Conservation (phyloP, 306 rosid species). For the Rubus parviflorus region DNA sequence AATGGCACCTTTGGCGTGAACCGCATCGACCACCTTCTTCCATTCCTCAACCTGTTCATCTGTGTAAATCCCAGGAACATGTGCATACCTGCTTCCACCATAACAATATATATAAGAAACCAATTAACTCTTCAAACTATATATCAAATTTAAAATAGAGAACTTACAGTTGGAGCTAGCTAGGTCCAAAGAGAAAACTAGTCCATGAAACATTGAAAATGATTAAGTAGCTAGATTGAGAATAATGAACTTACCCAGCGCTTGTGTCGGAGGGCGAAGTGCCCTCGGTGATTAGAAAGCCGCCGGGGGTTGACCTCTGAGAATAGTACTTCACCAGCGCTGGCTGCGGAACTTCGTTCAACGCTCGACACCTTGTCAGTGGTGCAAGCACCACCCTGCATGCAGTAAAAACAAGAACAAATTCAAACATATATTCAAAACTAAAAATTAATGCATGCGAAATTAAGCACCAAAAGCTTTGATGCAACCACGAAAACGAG, state of each 20-base stretch:
- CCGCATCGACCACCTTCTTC: constrained; percentile 81
- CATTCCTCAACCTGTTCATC: constrained; percentile 75
- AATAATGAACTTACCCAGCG: constrained; percentile 49
- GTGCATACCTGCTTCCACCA: constrained; percentile 43
- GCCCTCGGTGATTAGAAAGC: constrained; percentile 56
- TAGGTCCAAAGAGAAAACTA: background rate
- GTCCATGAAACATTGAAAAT: background rate
- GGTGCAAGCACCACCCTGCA: constrained; percentile 65
- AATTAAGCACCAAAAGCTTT: background rate
- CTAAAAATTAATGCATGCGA: background rate
- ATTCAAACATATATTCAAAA: background rate
- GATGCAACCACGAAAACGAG: background rate
- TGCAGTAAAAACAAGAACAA: constrained; percentile 11
- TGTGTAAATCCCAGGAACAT: constrained; percentile 57
- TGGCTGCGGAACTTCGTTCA: constrained; percentile 41
- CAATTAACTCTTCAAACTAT: no score
- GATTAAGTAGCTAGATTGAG: background rate
- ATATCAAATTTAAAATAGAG: background rate
- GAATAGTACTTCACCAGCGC: constrained; percentile 46
- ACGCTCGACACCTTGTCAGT: constrained; percentile 57
- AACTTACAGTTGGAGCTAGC: background rate
- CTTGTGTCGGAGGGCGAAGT: constrained; percentile 42
- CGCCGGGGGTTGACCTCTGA: constrained; percentile 52
- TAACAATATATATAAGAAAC: background rate
- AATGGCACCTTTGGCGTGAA: constrained; percentile 74